Evolutionary conservation across 2,329 filamentous ascomycete genomes (phyloP).

Genomic region (Cladorrhinum sp.): DNA sequence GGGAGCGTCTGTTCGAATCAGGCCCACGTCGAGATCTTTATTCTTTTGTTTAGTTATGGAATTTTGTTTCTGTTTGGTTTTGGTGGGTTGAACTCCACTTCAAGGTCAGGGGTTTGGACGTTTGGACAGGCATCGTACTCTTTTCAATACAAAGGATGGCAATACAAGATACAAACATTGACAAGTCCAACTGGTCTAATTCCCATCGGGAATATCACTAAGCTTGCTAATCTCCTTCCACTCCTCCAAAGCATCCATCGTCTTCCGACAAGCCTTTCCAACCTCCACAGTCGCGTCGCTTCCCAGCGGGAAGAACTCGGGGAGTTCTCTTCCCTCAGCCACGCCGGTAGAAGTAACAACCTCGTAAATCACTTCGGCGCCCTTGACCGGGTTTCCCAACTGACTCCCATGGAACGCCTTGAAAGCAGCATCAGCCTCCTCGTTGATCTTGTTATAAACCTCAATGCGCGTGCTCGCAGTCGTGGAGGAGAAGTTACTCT

Average conservation of each 20-base stretch:
- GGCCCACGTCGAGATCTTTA: slow-evolving; percentile 23
- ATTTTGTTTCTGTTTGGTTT: not conserved
- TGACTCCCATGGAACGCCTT: slow-evolving; percentile 12
- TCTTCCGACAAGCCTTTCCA: slow-evolving; percentile 4
- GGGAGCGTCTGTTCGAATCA: slow-evolving; percentile 29
- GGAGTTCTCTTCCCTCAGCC: slow-evolving; percentile 9
- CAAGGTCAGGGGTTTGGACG: too few species aligned
- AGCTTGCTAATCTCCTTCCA: slow-evolving; percentile 10
- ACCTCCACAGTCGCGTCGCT: slow-evolving; percentile 12
- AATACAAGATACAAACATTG: too few species aligned
- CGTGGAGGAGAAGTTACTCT: slow-evolving; percentile 9
- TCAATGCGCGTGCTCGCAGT: not conserved
- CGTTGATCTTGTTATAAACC: slow-evolving; percentile 13
- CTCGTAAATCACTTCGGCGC: slow-evolving; percentile 13
- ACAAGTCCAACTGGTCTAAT: not conserved
- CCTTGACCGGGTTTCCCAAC: slow-evolving; percentile 13
- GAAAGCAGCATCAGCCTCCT: not conserved
- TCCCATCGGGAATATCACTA: slow-evolving; percentile 2
- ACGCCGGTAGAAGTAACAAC: slow-evolving; percentile 15
- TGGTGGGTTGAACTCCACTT: not conserved
- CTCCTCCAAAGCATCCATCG: slow-evolving; percentile 8
- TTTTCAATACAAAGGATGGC: too few species aligned
- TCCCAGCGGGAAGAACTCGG: slow-evolving; percentile 9
- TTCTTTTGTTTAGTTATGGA: slow-evolving; percentile 10
- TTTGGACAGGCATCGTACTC: too few species aligned